Base-by-base conservation (phyloP, 2,329 filamentous ascomycete genomes). In the Incumbomyces lentus region DNA sequence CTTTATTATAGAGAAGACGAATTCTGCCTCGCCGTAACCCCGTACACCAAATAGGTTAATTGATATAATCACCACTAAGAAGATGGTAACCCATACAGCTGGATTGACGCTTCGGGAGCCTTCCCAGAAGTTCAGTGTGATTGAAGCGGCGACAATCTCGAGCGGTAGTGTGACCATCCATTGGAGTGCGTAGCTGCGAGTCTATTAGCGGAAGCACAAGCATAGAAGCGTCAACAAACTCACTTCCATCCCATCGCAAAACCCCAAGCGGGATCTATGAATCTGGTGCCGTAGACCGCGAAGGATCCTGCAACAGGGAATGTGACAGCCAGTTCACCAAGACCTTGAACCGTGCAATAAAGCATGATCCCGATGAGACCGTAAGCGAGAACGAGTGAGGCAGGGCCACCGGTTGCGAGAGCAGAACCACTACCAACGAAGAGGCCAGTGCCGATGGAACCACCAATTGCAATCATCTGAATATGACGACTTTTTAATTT, bases 391-490 rank as follows among this genome's bases (percentile, higher is more conserved):
- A 93, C 65, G 17, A 93, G 62, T 0, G 84, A 84, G 1, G 83
- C 86, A 5, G 86, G 86, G 3, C 86, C 86, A 54, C 86, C 87
- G 12, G 71, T 70, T 38, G 77, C 71, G 48, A 92, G 69, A 10
- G 85, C 80, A 48, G 70, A 72, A 44, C 85, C 86, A 1, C 86
- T 90, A 26, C 86, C 84, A 35, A 95, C 86, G 62, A 95, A 95
- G 2, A 95, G 71, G 54, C 88, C 88, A 22, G 84, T 89, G 49
- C 82, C 45, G 31, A 51, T 50, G 6, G 84, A 90, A 36, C 88
- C 88, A 57, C 88, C 88, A 55, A 95, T 94, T 12, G 90, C 90
- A 71, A 95, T 95, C 90, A 95, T 95, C 69, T 95, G 89, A 61
- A 95, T 62, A 70, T 96, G 90, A 40, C 88, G 75, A 16, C 81